phyloP scores from a whole-genome alignment of 768 basidiomycete genomes.

The Mycena rebaudengoi region DNA sequence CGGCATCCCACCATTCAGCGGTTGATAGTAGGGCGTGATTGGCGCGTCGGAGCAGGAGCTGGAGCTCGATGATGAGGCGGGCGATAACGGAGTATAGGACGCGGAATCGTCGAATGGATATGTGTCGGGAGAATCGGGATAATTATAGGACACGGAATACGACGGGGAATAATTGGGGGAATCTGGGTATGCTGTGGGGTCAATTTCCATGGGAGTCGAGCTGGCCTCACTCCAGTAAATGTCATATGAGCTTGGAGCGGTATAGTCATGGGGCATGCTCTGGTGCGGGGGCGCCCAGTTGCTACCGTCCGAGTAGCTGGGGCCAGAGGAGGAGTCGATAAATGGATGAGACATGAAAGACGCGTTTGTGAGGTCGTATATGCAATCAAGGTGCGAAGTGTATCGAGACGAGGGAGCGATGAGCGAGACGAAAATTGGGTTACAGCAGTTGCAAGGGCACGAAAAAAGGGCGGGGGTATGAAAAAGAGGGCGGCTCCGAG shows the following conservation, averaged over 20 bases:
- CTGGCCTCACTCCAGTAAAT: conserved; percentile 7
- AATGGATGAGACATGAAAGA: conserved; percentile 12
- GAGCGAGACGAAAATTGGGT: neutral
- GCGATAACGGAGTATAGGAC: conserved; percentile 8
- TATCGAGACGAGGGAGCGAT: neutral
- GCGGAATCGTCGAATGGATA: conserved; percentile 13
- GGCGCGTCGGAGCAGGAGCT: conserved; percentile 25
- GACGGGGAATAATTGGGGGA: conserved; percentile 11
- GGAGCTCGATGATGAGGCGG: conserved; percentile 22
- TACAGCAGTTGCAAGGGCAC: neutral
- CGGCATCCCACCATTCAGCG: neutral
- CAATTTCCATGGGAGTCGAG: conserved; percentile 6
- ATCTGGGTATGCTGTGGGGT: conserved; percentile 10
- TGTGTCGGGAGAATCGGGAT: conserved; percentile 15
- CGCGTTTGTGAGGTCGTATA: too few species aligned
- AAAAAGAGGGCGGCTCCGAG: conserved; percentile 2
- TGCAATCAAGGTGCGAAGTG: too few species aligned
- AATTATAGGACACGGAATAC: conserved; percentile 10
- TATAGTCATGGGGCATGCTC: conserved; percentile 7
- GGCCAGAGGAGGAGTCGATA: conserved; percentile 10
- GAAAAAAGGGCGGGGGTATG: neutral
- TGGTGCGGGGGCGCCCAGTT: conserved; percentile 2
- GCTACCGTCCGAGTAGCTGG: conserved; percentile 3
- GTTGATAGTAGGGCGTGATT: conserved; percentile 11
- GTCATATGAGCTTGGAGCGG: conserved; percentile 8